phyloP scores from a whole-genome alignment of 495 filamentous ascomycete genomes.

The Tuber aestivum region DNA sequence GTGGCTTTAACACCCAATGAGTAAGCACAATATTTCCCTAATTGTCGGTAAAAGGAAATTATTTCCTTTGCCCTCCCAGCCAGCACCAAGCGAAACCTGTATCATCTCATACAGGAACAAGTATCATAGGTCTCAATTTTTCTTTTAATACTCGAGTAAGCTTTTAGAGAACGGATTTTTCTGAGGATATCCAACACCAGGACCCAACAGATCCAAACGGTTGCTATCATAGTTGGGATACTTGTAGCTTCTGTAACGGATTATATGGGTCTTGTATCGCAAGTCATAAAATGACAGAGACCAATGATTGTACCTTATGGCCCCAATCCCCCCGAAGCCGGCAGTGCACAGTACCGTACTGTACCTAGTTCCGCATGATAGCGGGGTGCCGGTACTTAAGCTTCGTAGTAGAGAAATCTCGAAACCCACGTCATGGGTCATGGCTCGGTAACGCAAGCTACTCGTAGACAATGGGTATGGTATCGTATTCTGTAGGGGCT shows the following conservation, averaged over 20 bases:
- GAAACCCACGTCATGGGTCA: neutral
- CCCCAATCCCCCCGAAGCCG: neutral
- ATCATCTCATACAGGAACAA: too few relatives aligned
- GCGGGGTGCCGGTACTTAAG: neutral
- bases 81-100: neutral
- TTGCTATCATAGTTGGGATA: neutral
- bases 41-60: conserved; percentile 18
- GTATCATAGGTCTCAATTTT: too few relatives aligned
- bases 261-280: neutral
- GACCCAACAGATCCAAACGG: neutral
- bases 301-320: neutral
- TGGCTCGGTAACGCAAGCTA: neutral
- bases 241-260: neutral
- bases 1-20: conserved; percentile 32
- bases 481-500: neutral
- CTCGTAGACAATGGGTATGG: neutral
- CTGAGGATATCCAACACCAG: neutral
- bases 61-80: neutral
- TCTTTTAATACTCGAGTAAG: too few relatives aligned
- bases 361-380: neutral
- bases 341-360: neutral
- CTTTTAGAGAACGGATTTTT: too few relatives aligned
- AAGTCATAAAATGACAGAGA: neutral
- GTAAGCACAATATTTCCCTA: conserved; percentile 33
- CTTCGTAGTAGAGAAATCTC: neutral